Evolutionary conservation across 192 early-diverging fungal species (phyloP).

Genomic region (Anaeromyces robustus): DNA sequence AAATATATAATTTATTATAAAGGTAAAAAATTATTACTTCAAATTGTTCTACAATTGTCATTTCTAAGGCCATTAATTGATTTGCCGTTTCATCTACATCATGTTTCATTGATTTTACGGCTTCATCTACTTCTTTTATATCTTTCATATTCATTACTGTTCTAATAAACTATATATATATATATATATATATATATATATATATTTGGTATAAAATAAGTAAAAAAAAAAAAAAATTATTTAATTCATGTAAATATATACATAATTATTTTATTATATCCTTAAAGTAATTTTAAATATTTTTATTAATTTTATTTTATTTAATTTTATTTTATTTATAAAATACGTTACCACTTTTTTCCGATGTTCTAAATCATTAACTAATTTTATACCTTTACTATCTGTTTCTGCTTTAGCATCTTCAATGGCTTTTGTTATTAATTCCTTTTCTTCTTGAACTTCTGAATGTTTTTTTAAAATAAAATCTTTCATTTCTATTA

Average conservation of each 20-base stretch:
- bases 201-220: neutral
- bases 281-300: no score
- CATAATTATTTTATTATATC: no score
- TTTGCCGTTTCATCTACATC: constrained; percentile 21
- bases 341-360: constrained; percentile 29
- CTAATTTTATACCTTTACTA: constrained; percentile 17
- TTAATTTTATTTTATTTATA: neutral
- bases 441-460: constrained; percentile 21
- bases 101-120: constrained; percentile 21
- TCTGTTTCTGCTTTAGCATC: constrained; percentile 24
- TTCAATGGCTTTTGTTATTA: constrained; percentile 16
- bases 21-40: constrained; percentile 13
- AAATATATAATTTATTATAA: no score
- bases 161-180: constrained; percentile 21
- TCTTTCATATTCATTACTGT: constrained; percentile 20
- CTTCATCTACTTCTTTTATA: constrained; percentile 27
- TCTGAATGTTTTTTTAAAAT: constrained; percentile 25
- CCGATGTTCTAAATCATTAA: constrained; percentile 26
- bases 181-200: no score
- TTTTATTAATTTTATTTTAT: neutral
- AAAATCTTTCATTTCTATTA: constrained; percentile 30
- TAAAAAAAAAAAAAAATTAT: no score
- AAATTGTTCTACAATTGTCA: constrained; percentile 45
- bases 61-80: constrained; percentile 27
- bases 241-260: no score